A percentile compares a stretch with the other conserved stretches of the same genome.
phyloP scores from a whole-genome alignment of 2,329 filamentous ascomycete species.

The Alternaria panax region DNA sequence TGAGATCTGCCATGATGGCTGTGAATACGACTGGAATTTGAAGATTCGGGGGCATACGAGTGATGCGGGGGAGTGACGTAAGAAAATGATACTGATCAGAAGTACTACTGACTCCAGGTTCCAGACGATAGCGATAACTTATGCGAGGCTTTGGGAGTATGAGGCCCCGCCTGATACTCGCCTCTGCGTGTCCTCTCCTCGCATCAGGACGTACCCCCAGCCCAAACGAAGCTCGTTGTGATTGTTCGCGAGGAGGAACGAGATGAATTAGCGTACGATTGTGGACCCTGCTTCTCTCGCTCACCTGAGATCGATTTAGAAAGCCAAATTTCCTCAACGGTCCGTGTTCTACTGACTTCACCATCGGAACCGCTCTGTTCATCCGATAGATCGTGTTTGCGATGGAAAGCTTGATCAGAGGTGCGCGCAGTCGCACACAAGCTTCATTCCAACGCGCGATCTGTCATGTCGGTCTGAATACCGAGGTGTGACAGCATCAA shows the following conservation, averaged over 20 bases:
- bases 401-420: neutral
- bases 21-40: neutral
- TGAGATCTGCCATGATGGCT: constrained; percentile 14
- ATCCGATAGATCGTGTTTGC: neutral
- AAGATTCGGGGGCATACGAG: neutral
- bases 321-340: neutral
- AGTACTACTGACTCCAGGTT: neutral
- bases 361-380: neutral
- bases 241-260: neutral
- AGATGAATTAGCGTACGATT: neutral
- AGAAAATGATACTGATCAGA: neutral
- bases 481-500: neutral
- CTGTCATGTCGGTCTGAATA: neutral
- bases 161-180: neutral
- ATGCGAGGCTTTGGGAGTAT: neutral
- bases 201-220: neutral
- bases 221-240: neutral
- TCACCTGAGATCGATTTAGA: neutral
- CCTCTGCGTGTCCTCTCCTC: neutral
- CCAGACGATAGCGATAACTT: neutral
- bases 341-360: neutral
- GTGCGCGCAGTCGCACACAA: neutral
- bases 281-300: neutral
- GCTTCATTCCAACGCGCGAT: neutral
- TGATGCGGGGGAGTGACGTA: neutral